phyloP scores from a whole-genome alignment of 768 basidiomycete genomes.

The Leucocoprinus sp. region DNA sequence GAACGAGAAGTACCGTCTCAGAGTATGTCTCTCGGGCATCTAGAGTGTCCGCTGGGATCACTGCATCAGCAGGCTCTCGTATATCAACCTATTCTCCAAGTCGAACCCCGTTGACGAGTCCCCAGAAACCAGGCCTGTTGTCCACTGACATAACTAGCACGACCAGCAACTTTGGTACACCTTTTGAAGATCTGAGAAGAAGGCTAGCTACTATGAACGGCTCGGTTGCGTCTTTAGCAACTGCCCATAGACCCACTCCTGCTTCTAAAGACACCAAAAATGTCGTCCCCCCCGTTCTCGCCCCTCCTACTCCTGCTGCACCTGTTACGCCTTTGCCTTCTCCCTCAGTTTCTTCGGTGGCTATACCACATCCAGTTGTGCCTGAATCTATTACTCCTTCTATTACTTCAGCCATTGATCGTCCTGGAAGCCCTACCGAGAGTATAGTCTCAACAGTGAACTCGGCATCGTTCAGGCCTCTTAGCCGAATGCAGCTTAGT shows the following conservation, averaged over 20 bases:
- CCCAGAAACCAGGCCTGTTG: conserved; percentile 38
- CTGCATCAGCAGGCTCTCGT: conserved; percentile 9
- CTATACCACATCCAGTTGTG: conserved; percentile 21
- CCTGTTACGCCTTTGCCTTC: conserved; percentile 26
- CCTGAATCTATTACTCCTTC: conserved; percentile 16
- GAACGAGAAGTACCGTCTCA: conserved; percentile 37
- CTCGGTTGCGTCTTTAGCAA: conserved; percentile 56
- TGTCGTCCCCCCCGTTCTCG: too few species aligned
- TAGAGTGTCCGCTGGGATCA: conserved; percentile 28
- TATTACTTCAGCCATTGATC: conserved; percentile 29
- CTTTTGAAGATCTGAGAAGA: conserved; percentile 73
- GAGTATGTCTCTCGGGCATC: conserved; percentile 20
- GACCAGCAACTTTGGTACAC: conserved; percentile 37
- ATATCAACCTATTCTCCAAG: conserved; percentile 12
- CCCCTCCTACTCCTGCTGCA: conserved; percentile 36
- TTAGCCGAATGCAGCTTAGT: conserved; percentile 52
- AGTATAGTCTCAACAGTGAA: conserved; percentile 70
- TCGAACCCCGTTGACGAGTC: conserved; percentile 39
- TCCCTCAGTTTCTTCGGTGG: conserved; percentile 10
- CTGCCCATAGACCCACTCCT: conserved; percentile 18
- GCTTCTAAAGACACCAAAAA: too few species aligned
- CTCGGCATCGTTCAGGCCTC: conserved; percentile 48
- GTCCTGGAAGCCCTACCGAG: conserved; percentile 75
- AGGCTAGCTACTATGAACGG: conserved; percentile 68
- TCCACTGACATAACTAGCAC: conserved; percentile 27